phyloP scores from a whole-genome alignment of 176 grass and related monocot genomes.

The Raddia guianensis region DNA sequence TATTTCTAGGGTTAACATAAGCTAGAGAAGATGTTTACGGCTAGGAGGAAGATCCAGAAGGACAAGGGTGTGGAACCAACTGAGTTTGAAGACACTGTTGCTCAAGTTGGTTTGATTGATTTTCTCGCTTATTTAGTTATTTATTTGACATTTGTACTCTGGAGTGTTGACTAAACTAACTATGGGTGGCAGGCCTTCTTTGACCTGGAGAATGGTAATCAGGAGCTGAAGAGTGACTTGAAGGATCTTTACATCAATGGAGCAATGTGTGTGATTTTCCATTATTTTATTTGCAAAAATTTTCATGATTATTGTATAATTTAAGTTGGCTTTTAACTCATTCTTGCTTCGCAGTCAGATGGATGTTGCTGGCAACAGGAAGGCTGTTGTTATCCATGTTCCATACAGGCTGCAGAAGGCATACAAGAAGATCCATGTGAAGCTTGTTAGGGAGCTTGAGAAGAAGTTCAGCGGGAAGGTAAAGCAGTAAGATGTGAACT shows the following conservation, averaged over 20 bases:
- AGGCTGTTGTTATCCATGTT: conserved; percentile 72
- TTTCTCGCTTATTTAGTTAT: background rate
- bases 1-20: too few species aligned
- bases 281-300: background rate
- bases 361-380: conserved; percentile 66
- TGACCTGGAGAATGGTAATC: conserved; percentile 74
- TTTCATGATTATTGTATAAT: background rate
- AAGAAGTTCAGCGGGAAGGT: conserved; percentile 90
- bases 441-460: conserved; percentile 67
- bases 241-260: conserved; percentile 80
- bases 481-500: background rate
- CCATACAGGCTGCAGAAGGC: conserved; percentile 67
- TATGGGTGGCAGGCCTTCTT: conserved; percentile 54
- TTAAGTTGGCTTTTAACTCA: background rate
- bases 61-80: conserved; percentile 65
- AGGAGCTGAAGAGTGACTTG: conserved; percentile 69
- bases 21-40: conserved; percentile 60
- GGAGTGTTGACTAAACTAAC: conserved; percentile 18
- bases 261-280: conserved; percentile 44
- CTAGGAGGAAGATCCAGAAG: conserved; percentile 80
- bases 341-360: conserved; percentile 50
- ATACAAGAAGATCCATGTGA: conserved; percentile 74
- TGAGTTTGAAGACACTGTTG: conserved; percentile 79
- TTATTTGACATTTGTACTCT: background rate
- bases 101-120: conserved; percentile 47